Conservation (phyloP, 805 yeast genomes). For the Metschnikowia sp. region DNA sequence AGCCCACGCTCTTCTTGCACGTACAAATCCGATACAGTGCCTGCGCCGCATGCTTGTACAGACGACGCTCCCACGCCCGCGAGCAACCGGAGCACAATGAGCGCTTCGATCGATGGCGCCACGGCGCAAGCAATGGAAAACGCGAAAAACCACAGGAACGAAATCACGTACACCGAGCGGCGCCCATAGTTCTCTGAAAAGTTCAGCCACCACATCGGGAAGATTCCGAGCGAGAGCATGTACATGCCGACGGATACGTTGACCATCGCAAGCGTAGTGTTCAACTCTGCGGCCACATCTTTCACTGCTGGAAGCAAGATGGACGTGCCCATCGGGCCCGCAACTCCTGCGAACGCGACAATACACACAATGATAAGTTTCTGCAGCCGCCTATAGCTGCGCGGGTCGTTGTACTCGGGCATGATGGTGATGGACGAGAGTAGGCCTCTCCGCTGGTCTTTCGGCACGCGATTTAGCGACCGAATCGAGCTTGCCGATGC, state of each 20-base stretch:
- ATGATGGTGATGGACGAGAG: slow-evolving; percentile 47
- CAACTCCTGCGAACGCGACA: slow-evolving; percentile 69
- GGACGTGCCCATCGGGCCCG: slow-evolving; percentile 90
- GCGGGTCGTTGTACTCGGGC: slow-evolving; percentile 74
- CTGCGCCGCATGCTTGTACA: slow-evolving; percentile 89
- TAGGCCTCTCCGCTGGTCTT: slow-evolving; percentile 53
- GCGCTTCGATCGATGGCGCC: slow-evolving; percentile 54
- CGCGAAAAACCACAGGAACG: slow-evolving; percentile 59
- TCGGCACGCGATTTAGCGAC: slow-evolving; percentile 10
- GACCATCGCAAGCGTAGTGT: slow-evolving; percentile 58
- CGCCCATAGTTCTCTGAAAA: slow-evolving; percentile 75
- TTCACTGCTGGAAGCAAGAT: slow-evolving; percentile 77
- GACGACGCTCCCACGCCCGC: slow-evolving; percentile 78
- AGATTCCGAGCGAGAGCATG: slow-evolving; percentile 66
- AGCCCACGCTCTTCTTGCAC: slow-evolving; percentile 66
- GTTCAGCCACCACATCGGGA: slow-evolving; percentile 89
- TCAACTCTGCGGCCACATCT: slow-evolving; percentile 49
- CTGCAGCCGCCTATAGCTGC: slow-evolving; percentile 50
- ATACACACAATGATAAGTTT: slow-evolving; percentile 58
- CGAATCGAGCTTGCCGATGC: background rate
- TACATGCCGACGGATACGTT: slow-evolving; percentile 81
- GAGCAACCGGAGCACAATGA: slow-evolving; percentile 66
- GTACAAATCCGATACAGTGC: slow-evolving; percentile 75
- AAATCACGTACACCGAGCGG: slow-evolving; percentile 65
- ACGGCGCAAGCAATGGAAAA: slow-evolving; percentile 73